Percentiles rank a stretch among this genome's conserved stretches.
Evolutionary conservation across 352 stramenopile genomes (phyloP).

Genomic region (Globisporangium carolinianum): DNA sequence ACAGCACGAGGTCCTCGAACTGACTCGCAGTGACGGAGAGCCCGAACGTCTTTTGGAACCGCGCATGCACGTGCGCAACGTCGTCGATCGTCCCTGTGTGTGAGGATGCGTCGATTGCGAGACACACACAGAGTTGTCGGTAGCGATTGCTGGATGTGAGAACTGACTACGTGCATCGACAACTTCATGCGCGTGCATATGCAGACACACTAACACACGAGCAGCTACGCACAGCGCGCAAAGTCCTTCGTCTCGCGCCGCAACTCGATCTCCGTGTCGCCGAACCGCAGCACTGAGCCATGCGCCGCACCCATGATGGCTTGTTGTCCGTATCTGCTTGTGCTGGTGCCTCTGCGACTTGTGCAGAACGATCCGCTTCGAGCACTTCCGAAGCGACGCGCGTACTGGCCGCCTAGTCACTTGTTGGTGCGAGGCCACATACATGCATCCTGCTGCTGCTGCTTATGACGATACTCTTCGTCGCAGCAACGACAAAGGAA

Average conservation of each 20-base stretch:
- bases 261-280: conserved; percentile 56
- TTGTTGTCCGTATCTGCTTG: too few species aligned
- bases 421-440: too few species aligned
- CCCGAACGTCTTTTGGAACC: conserved; percentile 71
- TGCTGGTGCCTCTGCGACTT: too few species aligned
- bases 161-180: too few species aligned
- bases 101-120: not conserved
- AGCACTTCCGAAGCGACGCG: too few species aligned
- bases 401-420: too few species aligned
- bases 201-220: not conserved
- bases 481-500: too few species aligned
- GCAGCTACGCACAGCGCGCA: conserved; percentile 43
- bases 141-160: not conserved
- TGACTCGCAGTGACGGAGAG: conserved; percentile 70
- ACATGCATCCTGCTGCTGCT: too few species aligned
- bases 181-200: too few species aligned
- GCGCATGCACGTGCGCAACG: conserved; percentile 45
- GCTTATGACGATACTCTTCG: too few species aligned
- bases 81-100: conserved; percentile 57
- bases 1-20: conserved; percentile 63
- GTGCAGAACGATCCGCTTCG: too few species aligned
- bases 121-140: not conserved
- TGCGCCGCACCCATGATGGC: conserved; percentile 42
- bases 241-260: conserved; percentile 74
- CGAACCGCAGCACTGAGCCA: conserved; percentile 38